Percentiles rank a stretch among this genome's conserved stretches.
Conservation (phyloP, 2,329 filamentous ascomycete species). For the Trichoderma koningii region DNA sequence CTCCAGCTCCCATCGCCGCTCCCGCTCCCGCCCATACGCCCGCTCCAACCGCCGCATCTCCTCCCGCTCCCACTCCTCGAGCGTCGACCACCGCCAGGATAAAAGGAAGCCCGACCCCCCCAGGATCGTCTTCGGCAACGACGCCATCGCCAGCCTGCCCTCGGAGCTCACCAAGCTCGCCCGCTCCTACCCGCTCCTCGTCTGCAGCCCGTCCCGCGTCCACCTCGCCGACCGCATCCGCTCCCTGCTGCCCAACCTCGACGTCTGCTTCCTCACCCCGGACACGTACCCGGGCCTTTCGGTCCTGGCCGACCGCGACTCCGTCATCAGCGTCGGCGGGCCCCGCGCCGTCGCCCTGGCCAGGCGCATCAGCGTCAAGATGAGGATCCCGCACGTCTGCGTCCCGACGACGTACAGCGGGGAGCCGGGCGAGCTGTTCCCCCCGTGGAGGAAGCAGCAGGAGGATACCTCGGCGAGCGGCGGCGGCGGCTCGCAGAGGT, state of each 20-base stretch:
- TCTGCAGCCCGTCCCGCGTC: conserved; percentile 44
- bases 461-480: not conserved
- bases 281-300: conserved; percentile 36
- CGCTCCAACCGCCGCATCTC: not conserved
- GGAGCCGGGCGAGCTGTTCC: conserved; percentile 47
- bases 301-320: conserved; percentile 49
- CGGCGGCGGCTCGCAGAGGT: not conserved
- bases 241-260: conserved; percentile 40
- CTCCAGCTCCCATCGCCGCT: not conserved
- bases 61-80: not conserved
- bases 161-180: conserved; percentile 40
- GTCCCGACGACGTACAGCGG: conserved; percentile 63
- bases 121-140: conserved; percentile 41
- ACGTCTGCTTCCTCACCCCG: conserved; percentile 40
- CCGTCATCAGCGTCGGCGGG: conserved; percentile 62
- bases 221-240: conserved; percentile 40
- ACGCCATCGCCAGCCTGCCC: conserved; percentile 39
- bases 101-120: conserved; percentile 30
- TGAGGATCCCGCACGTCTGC: conserved; percentile 58
- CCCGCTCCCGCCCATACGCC: not conserved
- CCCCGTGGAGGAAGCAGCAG: conserved; percentile 1
- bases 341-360: conserved; percentile 63
- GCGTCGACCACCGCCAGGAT: not conserved
- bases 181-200: conserved; percentile 41
- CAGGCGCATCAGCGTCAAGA: conserved; percentile 55